Evolutionary conservation across 352 stramenopile genomes (phyloP), one percentile per base, ranked within the genome.

Genomic region (Phytophthora fragariae): DNA sequence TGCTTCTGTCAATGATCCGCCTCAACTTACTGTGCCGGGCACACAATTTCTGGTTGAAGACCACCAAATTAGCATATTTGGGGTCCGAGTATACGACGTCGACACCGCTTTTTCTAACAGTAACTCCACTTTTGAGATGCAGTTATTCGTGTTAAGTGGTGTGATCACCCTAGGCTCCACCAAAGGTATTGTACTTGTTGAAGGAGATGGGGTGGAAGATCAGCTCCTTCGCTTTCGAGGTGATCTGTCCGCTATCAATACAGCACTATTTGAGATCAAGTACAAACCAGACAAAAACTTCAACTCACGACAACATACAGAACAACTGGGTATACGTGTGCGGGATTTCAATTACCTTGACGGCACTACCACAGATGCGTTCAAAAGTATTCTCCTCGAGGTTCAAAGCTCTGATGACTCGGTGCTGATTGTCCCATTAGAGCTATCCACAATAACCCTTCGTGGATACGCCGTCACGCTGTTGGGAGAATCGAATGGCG

Each of bases 201-300:
- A 93, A 75, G 88, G 88, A 35, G 76, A 89, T 62, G 81, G 83
- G 4, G 8, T 62, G 3, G 33, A 39, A 0, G 86, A 96, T 39
- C 82, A 89, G 53, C 72, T 92, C 8, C 64, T 92, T 44, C 79
- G 75, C 0, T 92, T 95, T 50, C 67, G 71, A 15, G 88, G 90
- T 14, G 55, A 76, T 24, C 49, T 96, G 33, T 64, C 79, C 10
- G 70, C 83, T 24, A 76, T 95, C 17, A 95, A 94, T 62, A 47
- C 66, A 1, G 90, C 90, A 24, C 59, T 96, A 0, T 92, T 93
- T n/a, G 81, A 94, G 55, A 79, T 96, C 39, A 80, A 73, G 19
- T 96, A 96, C 65, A 70, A 61, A 47, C 86, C 90, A 3, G 82
- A 95, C 53, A 77, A 75, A 55, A 76, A 96, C 24, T 96, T 92